Evolutionary conservation across 148 eudicot genomes (phyloP).

Genomic region (Silene latifolia): DNA sequence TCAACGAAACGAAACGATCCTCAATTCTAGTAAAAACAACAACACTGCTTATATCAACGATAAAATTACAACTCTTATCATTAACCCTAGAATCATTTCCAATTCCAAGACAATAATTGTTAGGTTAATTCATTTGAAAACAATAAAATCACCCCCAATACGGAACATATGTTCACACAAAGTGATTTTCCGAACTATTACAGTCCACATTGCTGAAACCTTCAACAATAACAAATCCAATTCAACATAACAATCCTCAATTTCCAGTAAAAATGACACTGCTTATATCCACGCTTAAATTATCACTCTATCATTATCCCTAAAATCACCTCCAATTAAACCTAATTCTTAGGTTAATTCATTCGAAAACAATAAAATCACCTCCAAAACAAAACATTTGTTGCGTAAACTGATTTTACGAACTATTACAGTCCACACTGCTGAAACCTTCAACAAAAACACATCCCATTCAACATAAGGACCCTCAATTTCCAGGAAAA

Average conservation of each 20-base stretch:
- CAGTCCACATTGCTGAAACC: slow-evolving; percentile 30
- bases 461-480: not conserved
- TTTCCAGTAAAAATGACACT: not conserved
- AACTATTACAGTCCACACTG: slow-evolving; percentile 23
- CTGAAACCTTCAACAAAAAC: slow-evolving; percentile 26
- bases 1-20: not conserved
- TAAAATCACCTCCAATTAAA: not conserved
- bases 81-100: not conserved
- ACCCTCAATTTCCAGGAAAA: not conserved
- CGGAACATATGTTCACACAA: slow-evolving; percentile 20
- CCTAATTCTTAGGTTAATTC: not conserved
- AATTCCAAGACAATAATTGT: not conserved
- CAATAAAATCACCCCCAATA: not conserved
- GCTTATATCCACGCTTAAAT: too few species aligned
- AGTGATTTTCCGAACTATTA: slow-evolving; percentile 24
- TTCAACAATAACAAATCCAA: slow-evolving; percentile 14
- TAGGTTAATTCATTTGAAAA: not conserved
- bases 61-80: not conserved
- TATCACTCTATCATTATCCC: not conserved
- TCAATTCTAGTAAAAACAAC: not conserved
- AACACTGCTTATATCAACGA: too few species aligned
- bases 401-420: slow-evolving; percentile 25
- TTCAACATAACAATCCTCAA: not conserved
- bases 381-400: slow-evolving; percentile 17
- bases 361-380: not conserved